phyloP scores from a whole-genome alignment of 768 basidiomycete genomes.

The Dioszegia crocea region DNA sequence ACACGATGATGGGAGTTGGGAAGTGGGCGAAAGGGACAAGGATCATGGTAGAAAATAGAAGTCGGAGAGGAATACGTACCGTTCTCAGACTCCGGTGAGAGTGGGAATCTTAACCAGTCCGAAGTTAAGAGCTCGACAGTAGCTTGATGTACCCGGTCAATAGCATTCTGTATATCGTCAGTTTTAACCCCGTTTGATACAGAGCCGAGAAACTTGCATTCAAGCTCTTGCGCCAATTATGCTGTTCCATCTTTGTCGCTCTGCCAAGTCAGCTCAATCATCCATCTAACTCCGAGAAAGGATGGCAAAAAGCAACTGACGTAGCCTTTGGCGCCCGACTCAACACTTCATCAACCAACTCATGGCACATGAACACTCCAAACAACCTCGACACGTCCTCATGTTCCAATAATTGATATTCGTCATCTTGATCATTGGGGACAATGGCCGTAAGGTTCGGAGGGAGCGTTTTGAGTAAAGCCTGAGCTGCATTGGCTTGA shows the following conservation, averaged over 20 bases:
- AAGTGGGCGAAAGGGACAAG: too few relatives aligned
- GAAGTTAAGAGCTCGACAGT: constrained; percentile 64
- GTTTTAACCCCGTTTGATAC: not conserved
- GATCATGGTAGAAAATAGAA: too few relatives aligned
- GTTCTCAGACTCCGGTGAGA: constrained; percentile 19
- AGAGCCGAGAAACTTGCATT: constrained; percentile 14
- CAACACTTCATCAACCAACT: constrained; percentile 33
- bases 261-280: constrained; percentile 13
- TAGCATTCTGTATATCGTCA: constrained; percentile 49
- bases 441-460: constrained; percentile 13
- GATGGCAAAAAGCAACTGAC: constrained; percentile 15
- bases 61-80: too few relatives aligned
- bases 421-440: constrained; percentile 16
- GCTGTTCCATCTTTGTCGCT: constrained; percentile 45
- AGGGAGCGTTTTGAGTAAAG: constrained; percentile 43
- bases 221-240: constrained; percentile 44
- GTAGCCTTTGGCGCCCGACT: constrained; percentile 33
- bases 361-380: constrained; percentile 35
- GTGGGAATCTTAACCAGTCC: constrained; percentile 29
- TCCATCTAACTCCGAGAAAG: not conserved
- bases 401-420: constrained; percentile 32
- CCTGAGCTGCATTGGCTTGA: constrained; percentile 62
- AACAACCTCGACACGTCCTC: constrained; percentile 35
- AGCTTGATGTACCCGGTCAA: constrained; percentile 64
- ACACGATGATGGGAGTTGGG: too few relatives aligned